phyloP scores from a whole-genome alignment of 2,329 filamentous ascomycete species.

The Fusarium secorum region DNA sequence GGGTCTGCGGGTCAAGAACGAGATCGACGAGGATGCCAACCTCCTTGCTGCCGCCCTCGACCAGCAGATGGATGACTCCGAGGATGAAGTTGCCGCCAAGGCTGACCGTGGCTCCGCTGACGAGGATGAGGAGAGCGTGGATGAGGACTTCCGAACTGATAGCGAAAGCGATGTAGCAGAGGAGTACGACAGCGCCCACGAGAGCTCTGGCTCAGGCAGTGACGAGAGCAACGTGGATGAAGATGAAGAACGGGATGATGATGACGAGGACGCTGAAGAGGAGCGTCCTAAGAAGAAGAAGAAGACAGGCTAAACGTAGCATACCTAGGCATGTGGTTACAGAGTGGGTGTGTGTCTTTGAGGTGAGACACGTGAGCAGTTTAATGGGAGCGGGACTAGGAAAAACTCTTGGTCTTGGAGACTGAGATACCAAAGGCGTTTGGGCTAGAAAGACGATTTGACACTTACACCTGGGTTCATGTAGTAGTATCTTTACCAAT shows the following conservation, averaged over 20 bases:
- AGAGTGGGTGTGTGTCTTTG: not conserved
- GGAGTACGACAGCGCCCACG: slow-evolving; percentile 91
- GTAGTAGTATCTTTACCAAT: slow-evolving; percentile 19
- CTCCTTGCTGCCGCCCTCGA: slow-evolving; percentile 82
- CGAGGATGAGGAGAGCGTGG: slow-evolving; percentile 93
- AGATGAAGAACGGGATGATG: slow-evolving; percentile 55
- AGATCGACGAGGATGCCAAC: slow-evolving; percentile 94
- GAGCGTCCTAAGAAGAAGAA: slow-evolving; percentile 61
- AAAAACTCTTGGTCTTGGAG: slow-evolving; percentile 27
- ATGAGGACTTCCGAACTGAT: slow-evolving; percentile 94
- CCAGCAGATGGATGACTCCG: slow-evolving; percentile 82
- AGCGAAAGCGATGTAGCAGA: slow-evolving; percentile 96
- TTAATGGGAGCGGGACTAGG: slow-evolving; percentile 31
- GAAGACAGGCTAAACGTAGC: slow-evolving; percentile 46
- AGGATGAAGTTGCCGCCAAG: slow-evolving; percentile 78
- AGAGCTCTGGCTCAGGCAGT: slow-evolving; percentile 79
- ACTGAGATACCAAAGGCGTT: slow-evolving; percentile 40
- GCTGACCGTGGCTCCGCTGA: slow-evolving; percentile 90
- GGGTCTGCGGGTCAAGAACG: slow-evolving; percentile 95
- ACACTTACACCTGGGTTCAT: slow-evolving; percentile 13
- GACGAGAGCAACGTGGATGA: slow-evolving; percentile 59
- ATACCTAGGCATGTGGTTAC: not conserved
- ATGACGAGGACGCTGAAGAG: slow-evolving; percentile 53
- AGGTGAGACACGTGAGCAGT: slow-evolving; percentile 3
- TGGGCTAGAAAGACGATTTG: slow-evolving; percentile 41